Evolutionary conservation across 225 moss, liverwort and hornwort genomes (phyloP), one percentile per base, ranked within the genome.

Genomic region (Straminergon stramineum): DNA sequence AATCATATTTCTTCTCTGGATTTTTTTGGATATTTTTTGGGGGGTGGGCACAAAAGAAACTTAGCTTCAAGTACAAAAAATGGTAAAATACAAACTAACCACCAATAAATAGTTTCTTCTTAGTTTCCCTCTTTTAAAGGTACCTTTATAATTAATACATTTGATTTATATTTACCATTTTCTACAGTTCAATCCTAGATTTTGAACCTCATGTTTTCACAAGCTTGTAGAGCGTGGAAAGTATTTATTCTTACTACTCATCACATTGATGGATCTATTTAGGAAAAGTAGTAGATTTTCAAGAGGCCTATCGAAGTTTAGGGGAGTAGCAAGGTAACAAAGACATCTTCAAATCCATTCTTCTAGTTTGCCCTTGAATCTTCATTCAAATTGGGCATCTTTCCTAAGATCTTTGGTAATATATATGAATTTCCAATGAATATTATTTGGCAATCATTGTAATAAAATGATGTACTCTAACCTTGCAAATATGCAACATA

Each of bases 271-370:
- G n/a, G 9, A 62, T 84, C 2, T 87, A 17, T 67, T 7, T 0
- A 94, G 93, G 31, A 90, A 88, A 60, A 94, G 91, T 6, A 89
- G 61, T 52, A 91, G 91, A 11, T 94, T 94, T 81, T 94, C 94
- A 89, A 86, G 94, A 86, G 90, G 94, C 30, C 45, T 81, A 58
- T 94, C 94, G 18, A 89, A 89, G 23, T 94, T 84, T 30, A 88
- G 93, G 37, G 94, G 94, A 13, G 94, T 94, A 43, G 93, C 93
- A 81, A 88, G 88, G 94, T 93, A 85, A 65, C 3, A 39, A 32
- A 51, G 2, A 23, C 11, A 77, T 27, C 17, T 63, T 82, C 20
- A 4, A 74, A 19, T 5, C 2, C 26, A 55, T 83, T 37, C 34
- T 67, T 86, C 5, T 68, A 23, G 19, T 41, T 60, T 60, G 11